Percentiles rank a stretch among this genome's conserved stretches.
Evolutionary conservation across 1,139 yeast species (phyloP).

Genomic region (Protomyces macrosporus): DNA sequence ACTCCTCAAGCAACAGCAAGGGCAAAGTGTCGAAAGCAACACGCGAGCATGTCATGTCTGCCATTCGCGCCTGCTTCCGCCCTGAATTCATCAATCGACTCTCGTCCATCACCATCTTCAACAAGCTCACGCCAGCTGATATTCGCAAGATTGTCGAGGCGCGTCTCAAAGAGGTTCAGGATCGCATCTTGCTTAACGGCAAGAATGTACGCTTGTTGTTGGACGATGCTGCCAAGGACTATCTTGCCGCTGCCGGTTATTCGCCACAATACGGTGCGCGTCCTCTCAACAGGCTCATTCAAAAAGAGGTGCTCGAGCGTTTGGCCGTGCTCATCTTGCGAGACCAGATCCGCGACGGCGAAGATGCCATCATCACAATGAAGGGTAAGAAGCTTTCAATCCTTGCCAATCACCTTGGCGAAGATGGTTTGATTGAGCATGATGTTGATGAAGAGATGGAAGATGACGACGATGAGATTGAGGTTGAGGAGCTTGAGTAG

Average conservation of each 20-base stretch:
- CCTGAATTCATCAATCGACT: slow-evolving; percentile 97
- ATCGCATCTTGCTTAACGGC: slow-evolving; percentile 77
- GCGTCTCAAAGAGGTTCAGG: slow-evolving; percentile 75
- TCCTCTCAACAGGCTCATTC: slow-evolving; percentile 91
- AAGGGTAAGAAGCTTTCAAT: slow-evolving; percentile 61
- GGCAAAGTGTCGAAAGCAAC: slow-evolving; percentile 58
- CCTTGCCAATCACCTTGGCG: slow-evolving; percentile 69
- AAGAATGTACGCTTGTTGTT: slow-evolving; percentile 66
- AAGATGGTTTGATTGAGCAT: slow-evolving; percentile 50
- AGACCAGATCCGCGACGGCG: slow-evolving; percentile 85
- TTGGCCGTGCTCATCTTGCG: slow-evolving; percentile 82
- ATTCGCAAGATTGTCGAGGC: slow-evolving; percentile 86
- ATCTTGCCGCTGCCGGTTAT: slow-evolving; percentile 78
- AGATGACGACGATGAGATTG: slow-evolving; percentile 42
- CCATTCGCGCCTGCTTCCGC: slow-evolving; percentile 87
- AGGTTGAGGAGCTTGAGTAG: slow-evolving; percentile 13
- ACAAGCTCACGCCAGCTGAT: slow-evolving; percentile 84
- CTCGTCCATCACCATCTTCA: slow-evolving; percentile 85
- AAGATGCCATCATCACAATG: slow-evolving; percentile 61
- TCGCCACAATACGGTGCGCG: slow-evolving; percentile 94
- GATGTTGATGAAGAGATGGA: slow-evolving; percentile 48
- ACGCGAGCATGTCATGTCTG: slow-evolving; percentile 69
- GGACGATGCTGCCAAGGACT: slow-evolving; percentile 69
- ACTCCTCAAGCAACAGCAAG: slow-evolving; percentile 47
- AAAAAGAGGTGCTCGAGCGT: slow-evolving; percentile 75